Evolutionary conservation across 2,329 filamentous ascomycete genomes (phyloP), one percentile per base, ranked within the genome.

Genomic region (Colletotrichum gloeosporioides): DNA sequence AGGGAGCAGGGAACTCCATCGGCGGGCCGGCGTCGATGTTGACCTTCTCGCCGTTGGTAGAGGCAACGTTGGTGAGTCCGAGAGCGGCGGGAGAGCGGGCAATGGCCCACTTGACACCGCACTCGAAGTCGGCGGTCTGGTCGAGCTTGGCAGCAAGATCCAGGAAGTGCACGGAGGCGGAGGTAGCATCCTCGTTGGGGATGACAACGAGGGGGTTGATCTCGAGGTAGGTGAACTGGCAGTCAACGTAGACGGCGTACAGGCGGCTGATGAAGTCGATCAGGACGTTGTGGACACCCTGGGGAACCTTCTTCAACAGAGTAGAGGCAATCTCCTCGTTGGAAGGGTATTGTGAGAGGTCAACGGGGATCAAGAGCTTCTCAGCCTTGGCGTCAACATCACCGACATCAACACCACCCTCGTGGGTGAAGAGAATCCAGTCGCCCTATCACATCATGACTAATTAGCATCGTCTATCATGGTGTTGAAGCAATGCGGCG

Each of bases 151-250:
- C 97, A 82, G 97, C 97, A 85, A 99, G 91, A 90, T 99, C 97
- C 81, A 99, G 93, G 93, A 99, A 99, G 92, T 98, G 92, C 71
- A 99, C 97, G 57, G 96, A 94, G 74, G 97, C 97, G 75, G 96
- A 98, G 80, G 96, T 99, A 84, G 92, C 94, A 82, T 96, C 93
- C 80, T 92, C 94, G 87, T 99, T 99, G 86, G 97, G 97, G 83
- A 99, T 96, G 85, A 98, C 97, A 78, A 99, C 97, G 79, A 99
- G 90, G 81, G 97, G 97, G 93, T 99, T 99, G 91, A 99, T 99
- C 89, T 99, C 97, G 82, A 99, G 95, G 90, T 99, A 99, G 84
- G 97, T 99, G 92, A 99, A 99, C 89, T 99, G 97, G 93, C 95
- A 98, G 91, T 99, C 97, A 79, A 99, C 97, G 84, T 99, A 99